Evolutionary conservation across 1,139 yeast genomes (phyloP).

Genomic region (Debaryomyces fabryi): DNA sequence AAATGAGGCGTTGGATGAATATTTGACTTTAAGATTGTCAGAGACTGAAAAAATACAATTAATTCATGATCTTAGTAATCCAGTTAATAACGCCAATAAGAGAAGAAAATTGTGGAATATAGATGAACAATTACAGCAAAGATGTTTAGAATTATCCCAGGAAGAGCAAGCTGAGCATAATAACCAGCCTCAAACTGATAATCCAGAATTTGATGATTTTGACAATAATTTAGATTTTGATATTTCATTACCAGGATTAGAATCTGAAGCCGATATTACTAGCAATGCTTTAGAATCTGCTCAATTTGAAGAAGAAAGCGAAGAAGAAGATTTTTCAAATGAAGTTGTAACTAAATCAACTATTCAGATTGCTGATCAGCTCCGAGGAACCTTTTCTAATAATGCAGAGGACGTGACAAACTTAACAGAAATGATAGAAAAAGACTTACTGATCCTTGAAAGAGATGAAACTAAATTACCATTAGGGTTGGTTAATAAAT

Average conservation of each 20-base stretch:
- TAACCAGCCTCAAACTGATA: conserved; percentile 21
- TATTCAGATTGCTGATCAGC: conserved; percentile 54
- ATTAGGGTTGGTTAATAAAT: conserved; percentile 29
- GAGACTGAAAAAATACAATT: conserved; percentile 38
- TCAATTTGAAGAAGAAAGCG: conserved; percentile 16
- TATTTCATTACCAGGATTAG: conserved; percentile 42
- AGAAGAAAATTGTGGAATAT: conserved; percentile 42
- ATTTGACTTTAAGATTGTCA: conserved; percentile 30
- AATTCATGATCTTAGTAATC: conserved; percentile 39
- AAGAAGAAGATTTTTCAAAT: conserved; percentile 14
- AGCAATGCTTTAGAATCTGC: conserved; percentile 10
- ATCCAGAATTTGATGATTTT: conserved; percentile 22
- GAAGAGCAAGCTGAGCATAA: conserved; percentile 22
- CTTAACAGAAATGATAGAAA: conserved; percentile 46
- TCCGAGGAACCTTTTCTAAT: conserved; percentile 39
- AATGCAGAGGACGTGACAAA: conserved; percentile 21
- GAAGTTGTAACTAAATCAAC: conserved; percentile 43
- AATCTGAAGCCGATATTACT: conserved; percentile 19
- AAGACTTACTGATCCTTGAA: conserved; percentile 30
- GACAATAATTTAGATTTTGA: conserved; percentile 40
- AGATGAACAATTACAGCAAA: conserved; percentile 30
- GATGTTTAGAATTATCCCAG: conserved; percentile 26
- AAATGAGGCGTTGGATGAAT: conserved; percentile 17
- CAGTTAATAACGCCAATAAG: conserved; percentile 23
- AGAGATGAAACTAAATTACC: conserved; percentile 23